Percentiles rank a stretch among this genome's conserved stretches.
Evolutionary conservation across 1,284 basidiomycete genomes (phyloP).

Genomic region (Fomes fomentarius): DNA sequence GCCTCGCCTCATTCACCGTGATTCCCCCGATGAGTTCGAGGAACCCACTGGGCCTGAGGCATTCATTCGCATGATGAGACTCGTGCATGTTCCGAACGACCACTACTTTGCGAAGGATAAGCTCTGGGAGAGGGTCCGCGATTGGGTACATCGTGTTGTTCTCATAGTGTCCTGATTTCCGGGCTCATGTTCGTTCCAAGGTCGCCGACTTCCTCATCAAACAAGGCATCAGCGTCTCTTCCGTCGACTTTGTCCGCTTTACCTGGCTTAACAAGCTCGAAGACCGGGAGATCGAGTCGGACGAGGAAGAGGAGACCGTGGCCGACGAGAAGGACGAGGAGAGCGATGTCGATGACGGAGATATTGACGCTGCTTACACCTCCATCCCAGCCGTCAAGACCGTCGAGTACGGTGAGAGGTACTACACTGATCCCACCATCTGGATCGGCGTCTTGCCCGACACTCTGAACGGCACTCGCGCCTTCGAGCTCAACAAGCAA

Average conservation of each 20-base stretch:
- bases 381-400: constrained; percentile 24
- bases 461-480: constrained; percentile 34
- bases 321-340: constrained; percentile 25
- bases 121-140: constrained; percentile 31
- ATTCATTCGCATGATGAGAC: constrained; percentile 36
- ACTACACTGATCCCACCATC: constrained; percentile 37
- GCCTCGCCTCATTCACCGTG: constrained; percentile 43
- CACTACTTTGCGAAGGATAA: constrained; percentile 36
- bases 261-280: constrained; percentile 30
- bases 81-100: constrained; percentile 36
- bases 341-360: too few species aligned
- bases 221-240: constrained; percentile 30
- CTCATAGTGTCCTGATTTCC: constrained; percentile 22
- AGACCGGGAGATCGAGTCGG: constrained; percentile 24
- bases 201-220: constrained; percentile 32
- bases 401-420: constrained; percentile 24
- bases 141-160: constrained; percentile 33
- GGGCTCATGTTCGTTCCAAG: constrained; percentile 34
- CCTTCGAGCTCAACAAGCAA: constrained; percentile 33
- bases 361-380: too few species aligned
- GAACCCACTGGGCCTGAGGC: constrained; percentile 37
- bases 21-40: constrained; percentile 37
- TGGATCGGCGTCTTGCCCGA: constrained; percentile 44
- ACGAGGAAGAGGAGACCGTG: too few species aligned
- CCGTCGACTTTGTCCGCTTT: constrained; percentile 40